Conservation (phyloP, 164 flowering plant genomes). For the Vitis riparia region DNA sequence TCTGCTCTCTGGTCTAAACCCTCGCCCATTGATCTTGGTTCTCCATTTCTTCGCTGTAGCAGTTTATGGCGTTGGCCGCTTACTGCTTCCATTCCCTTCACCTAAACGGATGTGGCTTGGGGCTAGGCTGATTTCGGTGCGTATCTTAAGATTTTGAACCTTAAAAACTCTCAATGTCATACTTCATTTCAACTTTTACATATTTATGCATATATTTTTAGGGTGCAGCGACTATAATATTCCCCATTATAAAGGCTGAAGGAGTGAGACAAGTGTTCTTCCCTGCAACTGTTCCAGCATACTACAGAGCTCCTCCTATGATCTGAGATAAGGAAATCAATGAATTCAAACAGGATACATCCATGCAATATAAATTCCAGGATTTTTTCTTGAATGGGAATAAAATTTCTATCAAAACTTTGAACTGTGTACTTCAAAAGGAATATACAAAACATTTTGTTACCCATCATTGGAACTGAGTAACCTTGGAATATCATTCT, state of each 20-base stretch:
- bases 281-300: constrained; percentile 18
- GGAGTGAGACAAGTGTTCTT: constrained; percentile 25
- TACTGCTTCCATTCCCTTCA: constrained; percentile 18
- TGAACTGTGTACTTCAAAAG: no score
- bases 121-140: constrained; percentile 11
- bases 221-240: constrained; percentile 21
- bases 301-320: constrained; percentile 16
- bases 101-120: constrained; percentile 11
- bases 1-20: constrained; percentile 23
- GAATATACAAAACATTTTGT: no score
- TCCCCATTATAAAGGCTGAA: constrained; percentile 20
- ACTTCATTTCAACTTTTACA: not conserved
- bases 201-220: not conserved
- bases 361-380: no score
- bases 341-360: not conserved
- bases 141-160: not conserved
- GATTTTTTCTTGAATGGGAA: no score
- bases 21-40: constrained; percentile 11
- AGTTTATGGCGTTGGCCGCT: constrained; percentile 12
- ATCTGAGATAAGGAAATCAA: not conserved
- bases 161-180: not conserved
- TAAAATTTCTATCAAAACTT: no score
- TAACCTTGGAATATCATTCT: no score
- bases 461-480: no score
- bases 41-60: constrained; percentile 20